Evolutionary conservation across 345 rosid genomes (phyloP), one percentile per base, ranked within the genome.

Genomic region (Gossypium turneri): DNA sequence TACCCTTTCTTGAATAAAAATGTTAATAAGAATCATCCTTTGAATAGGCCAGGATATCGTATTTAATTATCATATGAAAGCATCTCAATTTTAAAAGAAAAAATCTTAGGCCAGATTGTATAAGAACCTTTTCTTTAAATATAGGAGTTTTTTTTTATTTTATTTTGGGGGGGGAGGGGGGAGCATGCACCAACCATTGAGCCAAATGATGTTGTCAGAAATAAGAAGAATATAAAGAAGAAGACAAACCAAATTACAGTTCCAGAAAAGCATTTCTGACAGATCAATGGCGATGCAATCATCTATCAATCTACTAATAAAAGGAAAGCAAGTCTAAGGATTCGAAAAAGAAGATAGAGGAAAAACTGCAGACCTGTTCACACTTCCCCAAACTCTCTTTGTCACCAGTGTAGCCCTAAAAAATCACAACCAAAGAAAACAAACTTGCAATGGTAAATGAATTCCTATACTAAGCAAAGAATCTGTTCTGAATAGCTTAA

Each of bases 381-480:
- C 98, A 96, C 86, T 90, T 96, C 81, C 99, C 98, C 81, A 96
- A 81, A 67, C 73, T 85, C 50, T 84, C 87, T 83, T 83, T 89
- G 88, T 96, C 93, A 56, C 99, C 98, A 50, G 89, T 85, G 78
- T 89, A 96, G 77, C 79, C 82, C 99, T 96, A 75, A 76, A 75
- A 48, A 64, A 68, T 47, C 62, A 72, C 47, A 56, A 75, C 20
- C 41, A 29, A 73, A 38, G 48, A 76, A 52, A 51, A 50, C n/a
- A 60, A 72, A 15, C 44, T 74, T 52, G 43, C 48, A 70, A 44
- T 29, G 1, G 9, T 27, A 79, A 22, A 16, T 25, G 51, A 9
- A 38, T 16, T 29, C 58, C 25, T 13, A 56, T 10, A 20, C 19
- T 52, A 12, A 16, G 10, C 29, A 48, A 80, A 59, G 41, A 71